Percentiles rank a stretch among this genome's conserved stretches.
phyloP scores from a whole-genome alignment of 2,329 filamentous ascomycete genomes.

The Trematosphaeria pertusa region DNA sequence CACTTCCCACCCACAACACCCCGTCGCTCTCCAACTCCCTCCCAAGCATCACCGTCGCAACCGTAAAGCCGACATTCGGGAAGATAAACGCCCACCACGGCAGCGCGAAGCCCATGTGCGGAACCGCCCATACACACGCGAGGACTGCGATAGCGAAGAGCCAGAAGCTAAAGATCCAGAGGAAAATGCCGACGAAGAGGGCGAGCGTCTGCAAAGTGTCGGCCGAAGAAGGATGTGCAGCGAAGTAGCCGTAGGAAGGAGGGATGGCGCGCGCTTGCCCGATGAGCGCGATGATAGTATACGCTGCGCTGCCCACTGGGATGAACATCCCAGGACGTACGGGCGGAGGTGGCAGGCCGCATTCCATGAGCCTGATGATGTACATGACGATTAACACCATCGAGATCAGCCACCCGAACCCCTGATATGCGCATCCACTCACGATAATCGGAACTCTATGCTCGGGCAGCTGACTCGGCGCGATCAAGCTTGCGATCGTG shows the following conservation, averaged over 20 bases:
- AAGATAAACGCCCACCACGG: slow-evolving; percentile 65
- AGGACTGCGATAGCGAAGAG: slow-evolving; percentile 54
- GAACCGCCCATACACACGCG: slow-evolving; percentile 22
- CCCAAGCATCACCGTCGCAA: slow-evolving; percentile 46
- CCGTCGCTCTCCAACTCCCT: slow-evolving; percentile 37
- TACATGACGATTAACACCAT: slow-evolving; percentile 73
- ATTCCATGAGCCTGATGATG: slow-evolving; percentile 69
- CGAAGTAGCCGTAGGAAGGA: slow-evolving; percentile 46
- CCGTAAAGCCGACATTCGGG: slow-evolving; percentile 49
- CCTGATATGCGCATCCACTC: slow-evolving; percentile 71
- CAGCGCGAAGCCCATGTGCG: slow-evolving; percentile 59
- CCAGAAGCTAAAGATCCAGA: slow-evolving; percentile 69
- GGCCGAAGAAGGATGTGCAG: slow-evolving; percentile 21
- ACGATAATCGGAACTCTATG: slow-evolving; percentile 66
- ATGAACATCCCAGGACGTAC: slow-evolving; percentile 74
- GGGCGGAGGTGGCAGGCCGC: slow-evolving; percentile 65
- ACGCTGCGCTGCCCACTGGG: slow-evolving; percentile 72
- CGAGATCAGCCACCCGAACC: slow-evolving; percentile 69
- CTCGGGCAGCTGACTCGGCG: slow-evolving; percentile 62
- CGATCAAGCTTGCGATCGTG: slow-evolving; percentile 70
- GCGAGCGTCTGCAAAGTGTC: slow-evolving; percentile 52
- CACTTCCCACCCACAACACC: slow-evolving; percentile 49
- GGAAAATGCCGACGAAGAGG: slow-evolving; percentile 56
- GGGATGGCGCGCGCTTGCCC: slow-evolving; percentile 66
- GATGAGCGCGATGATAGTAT: slow-evolving; percentile 73